phyloP scores from a whole-genome alignment of 768 basidiomycete genomes.

The Pleurotus tuoliensis region DNA sequence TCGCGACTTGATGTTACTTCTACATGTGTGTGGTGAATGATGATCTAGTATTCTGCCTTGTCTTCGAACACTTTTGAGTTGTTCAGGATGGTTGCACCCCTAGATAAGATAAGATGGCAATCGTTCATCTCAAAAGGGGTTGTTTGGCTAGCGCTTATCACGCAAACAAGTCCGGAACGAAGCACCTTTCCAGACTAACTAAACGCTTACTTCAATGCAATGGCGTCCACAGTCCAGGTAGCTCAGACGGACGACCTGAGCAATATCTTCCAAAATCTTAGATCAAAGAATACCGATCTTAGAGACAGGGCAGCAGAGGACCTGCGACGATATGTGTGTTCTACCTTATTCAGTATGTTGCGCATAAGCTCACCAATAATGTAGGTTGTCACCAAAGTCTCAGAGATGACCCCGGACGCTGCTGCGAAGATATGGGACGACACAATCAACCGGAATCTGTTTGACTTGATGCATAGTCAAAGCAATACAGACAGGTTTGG shows the following conservation, averaged over 20 bases:
- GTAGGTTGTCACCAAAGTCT: conserved; percentile 68
- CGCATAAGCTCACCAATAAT: conserved; percentile 12
- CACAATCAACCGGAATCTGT: conserved; percentile 72
- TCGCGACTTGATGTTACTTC: too few species aligned
- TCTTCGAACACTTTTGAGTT: too few species aligned
- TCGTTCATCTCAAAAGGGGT: not conserved
- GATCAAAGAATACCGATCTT: conserved; percentile 58
- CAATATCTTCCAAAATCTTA: conserved; percentile 64
- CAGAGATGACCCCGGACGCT: conserved; percentile 80
- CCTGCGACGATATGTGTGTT: conserved; percentile 68
- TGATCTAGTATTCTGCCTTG: too few species aligned
- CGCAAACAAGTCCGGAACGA: not conserved
- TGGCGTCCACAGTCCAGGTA: conserved; percentile 59
- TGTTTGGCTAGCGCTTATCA: not conserved
- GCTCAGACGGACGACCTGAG: conserved; percentile 59
- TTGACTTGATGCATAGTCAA: conserved; percentile 81
- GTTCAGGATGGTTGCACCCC: too few species aligned
- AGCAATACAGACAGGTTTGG: conserved; percentile 79
- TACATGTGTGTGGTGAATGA: too few species aligned
- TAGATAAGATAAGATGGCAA: too few species aligned
- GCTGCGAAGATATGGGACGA: conserved; percentile 85
- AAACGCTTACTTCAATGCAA: conserved; percentile 24
- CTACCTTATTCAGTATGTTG: conserved; percentile 3
- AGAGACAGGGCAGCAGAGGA: conserved; percentile 69
- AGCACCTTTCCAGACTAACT: not conserved